Conservation (phyloP, 768 basidiomycete species). For the Mrakia frigida region DNA sequence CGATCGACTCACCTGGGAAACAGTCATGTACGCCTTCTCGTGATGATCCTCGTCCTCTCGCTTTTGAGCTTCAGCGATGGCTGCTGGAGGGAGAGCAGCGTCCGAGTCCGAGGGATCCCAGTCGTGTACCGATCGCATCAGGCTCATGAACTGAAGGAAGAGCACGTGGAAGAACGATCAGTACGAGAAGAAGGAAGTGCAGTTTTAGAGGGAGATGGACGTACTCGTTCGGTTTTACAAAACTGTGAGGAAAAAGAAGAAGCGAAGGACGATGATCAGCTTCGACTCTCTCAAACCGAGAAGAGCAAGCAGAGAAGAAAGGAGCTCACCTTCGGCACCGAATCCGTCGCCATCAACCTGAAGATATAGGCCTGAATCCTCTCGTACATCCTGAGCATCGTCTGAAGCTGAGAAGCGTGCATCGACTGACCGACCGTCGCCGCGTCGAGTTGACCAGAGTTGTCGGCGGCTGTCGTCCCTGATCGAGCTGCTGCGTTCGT, state of each 20-base stretch:
- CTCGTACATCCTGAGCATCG: slow-evolving; percentile 87
- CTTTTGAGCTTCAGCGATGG: slow-evolving; percentile 7
- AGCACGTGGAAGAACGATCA: too few species aligned
- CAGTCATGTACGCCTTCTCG: slow-evolving; percentile 42
- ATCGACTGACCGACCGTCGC: slow-evolving; percentile 46
- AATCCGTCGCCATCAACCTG: slow-evolving; percentile 95
- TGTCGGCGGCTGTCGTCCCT: slow-evolving; percentile 58
- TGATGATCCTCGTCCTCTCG: slow-evolving; percentile 34
- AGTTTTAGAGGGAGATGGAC: slow-evolving; percentile 9
- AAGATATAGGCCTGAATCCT: slow-evolving; percentile 96
- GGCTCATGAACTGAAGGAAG: slow-evolving; percentile 38
- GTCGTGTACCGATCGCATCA: slow-evolving; percentile 41
- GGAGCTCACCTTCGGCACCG: slow-evolving; percentile 70
- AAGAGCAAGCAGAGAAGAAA: neutral
- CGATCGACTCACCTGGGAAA: slow-evolving; percentile 44
- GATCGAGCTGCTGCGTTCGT: slow-evolving; percentile 24
- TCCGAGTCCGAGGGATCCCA: neutral
- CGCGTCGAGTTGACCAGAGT: slow-evolving; percentile 53
- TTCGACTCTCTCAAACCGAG: neutral
- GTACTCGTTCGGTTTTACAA: slow-evolving; percentile 43
- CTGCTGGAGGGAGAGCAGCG: neutral
- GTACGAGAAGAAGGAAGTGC: neutral
- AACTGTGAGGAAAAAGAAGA: slow-evolving; percentile 34
- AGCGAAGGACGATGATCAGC: too few species aligned
- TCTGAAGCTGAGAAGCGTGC: slow-evolving; percentile 93